Evolutionary conservation across 225 moss, liverwort and hornwort species (phyloP).

Genomic region (Bryoerythrophyllum caledonicum): DNA sequence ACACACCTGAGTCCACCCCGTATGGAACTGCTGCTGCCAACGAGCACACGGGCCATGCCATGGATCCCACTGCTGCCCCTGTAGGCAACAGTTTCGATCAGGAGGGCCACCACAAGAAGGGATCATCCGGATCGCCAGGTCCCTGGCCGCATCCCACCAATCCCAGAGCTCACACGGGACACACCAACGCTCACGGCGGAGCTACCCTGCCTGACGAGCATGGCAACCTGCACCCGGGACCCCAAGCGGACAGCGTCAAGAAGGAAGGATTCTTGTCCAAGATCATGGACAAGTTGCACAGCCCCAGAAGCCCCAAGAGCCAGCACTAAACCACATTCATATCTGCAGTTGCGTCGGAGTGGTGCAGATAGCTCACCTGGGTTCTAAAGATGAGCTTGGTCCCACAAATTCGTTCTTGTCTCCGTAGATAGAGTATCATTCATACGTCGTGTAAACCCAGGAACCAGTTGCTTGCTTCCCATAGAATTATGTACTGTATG

Average conservation of each 20-base stretch:
- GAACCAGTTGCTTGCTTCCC: background rate
- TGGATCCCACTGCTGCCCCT: slow-evolving; percentile 43
- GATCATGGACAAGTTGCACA: slow-evolving; percentile 59
- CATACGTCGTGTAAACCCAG: background rate
- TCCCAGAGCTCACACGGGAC: slow-evolving; percentile 25
- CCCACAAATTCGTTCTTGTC: background rate
- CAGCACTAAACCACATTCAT: slow-evolving; percentile 21
- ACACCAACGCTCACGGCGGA: slow-evolving; percentile 25
- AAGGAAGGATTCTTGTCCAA: slow-evolving; percentile 61
- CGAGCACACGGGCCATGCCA: slow-evolving; percentile 19
- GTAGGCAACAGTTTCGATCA: slow-evolving; percentile 16
- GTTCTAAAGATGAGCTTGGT: background rate
- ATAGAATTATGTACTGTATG: background rate
- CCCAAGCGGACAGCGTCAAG: slow-evolving; percentile 38
- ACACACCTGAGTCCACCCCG: slow-evolving; percentile 29
- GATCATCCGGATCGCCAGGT: slow-evolving; percentile 24
- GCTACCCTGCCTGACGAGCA: slow-evolving; percentile 27
- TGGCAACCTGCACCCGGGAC: slow-evolving; percentile 31
- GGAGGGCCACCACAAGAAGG: slow-evolving; percentile 6
- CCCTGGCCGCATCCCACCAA: slow-evolving; percentile 54
- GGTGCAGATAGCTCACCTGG: background rate
- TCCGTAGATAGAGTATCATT: background rate
- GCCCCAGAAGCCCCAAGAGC: slow-evolving; percentile 34
- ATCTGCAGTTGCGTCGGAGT: slow-evolving; percentile 2
- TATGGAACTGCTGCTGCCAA: slow-evolving; percentile 25